Percentiles rank a stretch among this genome's conserved stretches.
phyloP scores from a whole-genome alignment of 176 grass and related monocot genomes.

The Poa annua region DNA sequence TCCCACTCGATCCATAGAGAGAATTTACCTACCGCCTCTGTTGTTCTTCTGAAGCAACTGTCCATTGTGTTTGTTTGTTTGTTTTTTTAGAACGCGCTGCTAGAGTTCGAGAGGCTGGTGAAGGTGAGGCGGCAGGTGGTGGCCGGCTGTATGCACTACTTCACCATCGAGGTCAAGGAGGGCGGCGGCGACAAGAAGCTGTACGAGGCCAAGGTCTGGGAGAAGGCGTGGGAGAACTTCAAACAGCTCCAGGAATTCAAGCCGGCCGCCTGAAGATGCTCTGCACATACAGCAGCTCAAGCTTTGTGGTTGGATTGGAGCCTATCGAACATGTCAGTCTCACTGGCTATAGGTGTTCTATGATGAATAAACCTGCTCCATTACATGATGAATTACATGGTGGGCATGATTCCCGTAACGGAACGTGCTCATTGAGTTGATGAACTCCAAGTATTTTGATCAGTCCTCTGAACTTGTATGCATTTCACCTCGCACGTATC shows the following conservation, averaged over 20 bases:
- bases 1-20: too few relatives aligned
- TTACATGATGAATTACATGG: too few relatives aligned
- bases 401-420: too few relatives aligned
- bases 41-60: too few relatives aligned
- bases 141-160: slow-evolving; percentile 58
- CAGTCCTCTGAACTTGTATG: too few relatives aligned
- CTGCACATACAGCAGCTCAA: not conserved
- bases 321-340: not conserved
- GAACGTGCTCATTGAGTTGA: too few relatives aligned
- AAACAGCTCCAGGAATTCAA: slow-evolving; percentile 69
- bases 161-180: slow-evolving; percentile 71
- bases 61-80: too few relatives aligned
- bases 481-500: not conserved
- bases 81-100: slow-evolving; percentile 57
- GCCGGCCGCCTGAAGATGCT: slow-evolving; percentile 28
- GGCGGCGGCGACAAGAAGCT: slow-evolving; percentile 51
- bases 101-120: slow-evolving; percentile 64
- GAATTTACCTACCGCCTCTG: too few relatives aligned
- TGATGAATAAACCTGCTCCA: slow-evolving; percentile 40
- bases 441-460: too few relatives aligned
- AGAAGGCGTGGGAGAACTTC: slow-evolving; percentile 65
- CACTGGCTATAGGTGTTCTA: not conserved
- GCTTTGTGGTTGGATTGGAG: slow-evolving; percentile 4
- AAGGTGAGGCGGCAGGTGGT: slow-evolving; percentile 66
- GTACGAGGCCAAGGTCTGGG: slow-evolving; percentile 68